These are phyloP conservation scores for Multifurca ochricompacta DNA, from an alignment of 768 basidiomycete species.

Conservation along the genomic window DNA sequence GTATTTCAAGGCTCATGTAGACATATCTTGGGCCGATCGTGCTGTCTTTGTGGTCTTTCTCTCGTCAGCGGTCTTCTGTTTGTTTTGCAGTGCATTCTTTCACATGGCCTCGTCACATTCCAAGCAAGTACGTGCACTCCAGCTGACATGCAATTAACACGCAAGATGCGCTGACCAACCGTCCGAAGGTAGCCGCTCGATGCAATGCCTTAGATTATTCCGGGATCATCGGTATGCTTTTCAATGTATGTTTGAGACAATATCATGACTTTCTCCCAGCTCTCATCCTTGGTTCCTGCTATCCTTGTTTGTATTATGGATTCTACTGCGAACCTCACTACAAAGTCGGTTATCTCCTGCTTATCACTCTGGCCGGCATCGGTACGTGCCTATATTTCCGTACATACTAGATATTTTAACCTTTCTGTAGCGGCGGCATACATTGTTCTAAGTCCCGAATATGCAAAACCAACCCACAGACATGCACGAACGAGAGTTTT, in stretches of 20 bases:
- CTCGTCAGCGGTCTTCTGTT: slow-evolving; percentile 61
- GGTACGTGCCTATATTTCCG: slow-evolving; percentile 36
- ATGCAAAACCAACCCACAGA: slow-evolving; percentile 66
- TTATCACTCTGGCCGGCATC: slow-evolving; percentile 45
- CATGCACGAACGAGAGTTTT: slow-evolving; percentile 73
- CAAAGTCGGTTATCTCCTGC: slow-evolving; percentile 47
- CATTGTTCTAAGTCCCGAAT: slow-evolving; percentile 72
- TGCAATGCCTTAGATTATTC: slow-evolving; percentile 70
- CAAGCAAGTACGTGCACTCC: slow-evolving; percentile 38
- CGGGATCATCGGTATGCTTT: slow-evolving; percentile 58
- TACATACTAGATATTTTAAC: background rate
- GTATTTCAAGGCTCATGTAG: slow-evolving; percentile 44
- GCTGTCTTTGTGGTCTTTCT: slow-evolving; percentile 60
- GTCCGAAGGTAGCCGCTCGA: slow-evolving; percentile 42
- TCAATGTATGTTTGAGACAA: slow-evolving; percentile 8
- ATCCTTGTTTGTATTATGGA: slow-evolving; percentile 69
- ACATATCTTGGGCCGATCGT: slow-evolving; percentile 53
- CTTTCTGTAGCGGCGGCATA: slow-evolving; percentile 48
- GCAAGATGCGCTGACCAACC: background rate
- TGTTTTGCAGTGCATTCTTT: slow-evolving; percentile 61
- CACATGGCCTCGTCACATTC: slow-evolving; percentile 75
- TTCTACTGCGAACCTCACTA: slow-evolving; percentile 58
- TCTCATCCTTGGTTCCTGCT: slow-evolving; percentile 71
- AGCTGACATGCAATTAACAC: background rate
- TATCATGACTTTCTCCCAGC: slow-evolving; percentile 28